These are phyloP conservation scores for Bipolaris zeicola DNA, from an alignment of 2,329 filamentous ascomycete species.

Conservation along the genomic window DNA sequence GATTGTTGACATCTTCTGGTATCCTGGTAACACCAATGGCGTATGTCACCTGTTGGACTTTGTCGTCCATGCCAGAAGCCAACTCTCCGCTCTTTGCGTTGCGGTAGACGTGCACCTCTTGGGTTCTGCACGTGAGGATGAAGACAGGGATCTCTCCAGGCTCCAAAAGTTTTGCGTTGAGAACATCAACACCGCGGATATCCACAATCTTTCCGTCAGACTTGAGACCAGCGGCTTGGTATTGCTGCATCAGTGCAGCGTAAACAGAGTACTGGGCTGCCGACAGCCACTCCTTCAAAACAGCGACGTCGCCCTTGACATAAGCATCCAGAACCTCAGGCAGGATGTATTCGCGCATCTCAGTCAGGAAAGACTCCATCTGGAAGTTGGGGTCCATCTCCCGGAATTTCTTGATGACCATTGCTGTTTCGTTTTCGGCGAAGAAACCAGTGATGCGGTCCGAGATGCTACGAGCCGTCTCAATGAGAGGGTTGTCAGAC, in stretches of 20 bases:
- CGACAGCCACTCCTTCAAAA: constrained; percentile 91
- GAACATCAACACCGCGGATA: constrained; percentile 89
- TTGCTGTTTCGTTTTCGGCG: constrained; percentile 95
- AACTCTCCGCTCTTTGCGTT: constrained; percentile 89
- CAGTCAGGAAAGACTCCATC: constrained; percentile 89
- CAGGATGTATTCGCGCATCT: constrained; percentile 96
- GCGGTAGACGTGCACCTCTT: constrained; percentile 96
- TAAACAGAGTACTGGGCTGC: constrained; percentile 97
- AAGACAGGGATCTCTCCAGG: constrained; percentile 92
- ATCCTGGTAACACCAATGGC: constrained; percentile 94
- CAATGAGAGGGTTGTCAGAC: constrained; percentile 94
- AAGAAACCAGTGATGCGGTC: constrained; percentile 95
- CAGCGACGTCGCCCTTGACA: constrained; percentile 92
- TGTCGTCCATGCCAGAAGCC: constrained; percentile 97
- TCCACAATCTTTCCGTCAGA: constrained; percentile 95
- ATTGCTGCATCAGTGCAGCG: constrained; percentile 94
- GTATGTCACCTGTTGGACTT: constrained; percentile 97
- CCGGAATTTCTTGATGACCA: constrained; percentile 97
- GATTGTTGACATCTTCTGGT: constrained; percentile 94
- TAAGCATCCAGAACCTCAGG: constrained; percentile 97
- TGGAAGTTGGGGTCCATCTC: constrained; percentile 95
- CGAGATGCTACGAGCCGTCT: constrained; percentile 89
- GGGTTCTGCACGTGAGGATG: constrained; percentile 93
- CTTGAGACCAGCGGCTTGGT: constrained; percentile 88
- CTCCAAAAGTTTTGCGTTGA: constrained; percentile 79